phyloP scores from a whole-genome alignment of 148 eudicot species.

The Rhododendron ovatum region DNA sequence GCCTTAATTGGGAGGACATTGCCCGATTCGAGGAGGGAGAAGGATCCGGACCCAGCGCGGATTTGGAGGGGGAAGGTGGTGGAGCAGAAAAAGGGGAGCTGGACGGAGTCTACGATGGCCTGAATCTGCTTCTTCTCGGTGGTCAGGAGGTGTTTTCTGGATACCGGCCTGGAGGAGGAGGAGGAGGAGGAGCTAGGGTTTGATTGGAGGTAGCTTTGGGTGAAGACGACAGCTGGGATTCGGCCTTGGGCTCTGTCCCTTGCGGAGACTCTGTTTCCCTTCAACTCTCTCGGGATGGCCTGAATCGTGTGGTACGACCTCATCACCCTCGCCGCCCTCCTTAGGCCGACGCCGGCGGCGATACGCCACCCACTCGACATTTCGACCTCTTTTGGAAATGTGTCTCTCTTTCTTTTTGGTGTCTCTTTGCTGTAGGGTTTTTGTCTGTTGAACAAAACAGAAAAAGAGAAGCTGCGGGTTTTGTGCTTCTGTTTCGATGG shows the following conservation, averaged over 20 bases:
- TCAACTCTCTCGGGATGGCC: conserved; percentile 72
- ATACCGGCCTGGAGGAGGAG: conserved; percentile 12
- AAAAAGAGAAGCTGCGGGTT: background rate
- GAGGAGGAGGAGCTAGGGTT: conserved; percentile 17
- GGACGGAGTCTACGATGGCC: conserved; percentile 45
- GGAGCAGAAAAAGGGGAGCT: conserved; percentile 65
- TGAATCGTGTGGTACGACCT: conserved; percentile 73
- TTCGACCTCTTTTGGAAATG: background rate
- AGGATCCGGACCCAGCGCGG: conserved; percentile 89
- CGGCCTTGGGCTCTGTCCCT: conserved; percentile 78
- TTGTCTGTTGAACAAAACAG: background rate
- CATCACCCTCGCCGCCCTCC: conserved; percentile 17
- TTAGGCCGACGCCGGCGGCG: conserved; percentile 37
- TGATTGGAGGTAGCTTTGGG: conserved; percentile 26
- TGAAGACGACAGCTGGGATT: conserved; percentile 76
- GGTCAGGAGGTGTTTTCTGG: conserved; percentile 58
- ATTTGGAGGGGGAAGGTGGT: conserved; percentile 76
- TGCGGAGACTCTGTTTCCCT: conserved; percentile 53
- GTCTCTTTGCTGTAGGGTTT: background rate
- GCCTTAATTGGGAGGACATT: conserved; percentile 77
- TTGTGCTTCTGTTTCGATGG: no score
- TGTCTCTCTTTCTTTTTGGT: background rate
- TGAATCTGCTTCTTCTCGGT: conserved; percentile 82
- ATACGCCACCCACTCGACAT: conserved; percentile 66
- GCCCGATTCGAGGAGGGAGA: conserved; percentile 49